A percentile compares a stretch with the other conserved stretches of the same genome.
phyloP scores from a whole-genome alignment of 768 basidiomycete genomes.

The Suillus bovinus region DNA sequence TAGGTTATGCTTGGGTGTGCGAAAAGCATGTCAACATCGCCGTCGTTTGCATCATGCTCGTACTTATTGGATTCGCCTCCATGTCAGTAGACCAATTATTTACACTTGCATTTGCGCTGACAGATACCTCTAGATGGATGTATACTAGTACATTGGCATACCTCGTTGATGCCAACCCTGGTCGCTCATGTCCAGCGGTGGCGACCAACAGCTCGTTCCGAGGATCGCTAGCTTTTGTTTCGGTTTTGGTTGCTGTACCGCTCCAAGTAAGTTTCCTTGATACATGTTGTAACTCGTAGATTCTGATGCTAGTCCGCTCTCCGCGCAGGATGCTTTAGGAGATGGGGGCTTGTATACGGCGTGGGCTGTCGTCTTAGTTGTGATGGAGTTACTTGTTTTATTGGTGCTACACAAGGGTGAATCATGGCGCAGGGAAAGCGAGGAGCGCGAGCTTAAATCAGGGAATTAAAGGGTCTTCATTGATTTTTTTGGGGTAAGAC shows the following conservation, averaged over 20 bases:
- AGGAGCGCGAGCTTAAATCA: conserved; percentile 37
- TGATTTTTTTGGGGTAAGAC: too few relatives aligned
- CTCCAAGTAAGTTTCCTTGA: conserved; percentile 44
- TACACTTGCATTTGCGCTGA: neutral
- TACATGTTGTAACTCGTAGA: neutral
- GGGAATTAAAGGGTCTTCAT: too few relatives aligned
- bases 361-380: conserved; percentile 53
- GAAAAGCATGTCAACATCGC: conserved; percentile 62
- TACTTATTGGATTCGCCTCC: conserved; percentile 51
- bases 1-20: conserved; percentile 77
- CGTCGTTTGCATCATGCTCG: conserved; percentile 71
- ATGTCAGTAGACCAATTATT: conserved; percentile 48
- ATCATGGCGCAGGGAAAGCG: conserved; percentile 55
- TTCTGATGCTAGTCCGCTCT: conserved; percentile 1
- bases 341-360: conserved; percentile 82
- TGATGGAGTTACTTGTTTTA: conserved; percentile 57
- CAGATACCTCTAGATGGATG: conserved; percentile 42
- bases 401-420: conserved; percentile 60
- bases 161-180: conserved; percentile 83
- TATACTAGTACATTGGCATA: conserved; percentile 69
- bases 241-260: conserved; percentile 72
- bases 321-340: conserved; percentile 60
- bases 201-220: conserved; percentile 79
- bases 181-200: conserved; percentile 72
- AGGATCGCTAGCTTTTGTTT: conserved; percentile 67